Percentiles rank a stretch among this genome's conserved stretches.
Conservation (phyloP, 176 grass and related monocot species). For the Bonia amplexicaulis region DNA sequence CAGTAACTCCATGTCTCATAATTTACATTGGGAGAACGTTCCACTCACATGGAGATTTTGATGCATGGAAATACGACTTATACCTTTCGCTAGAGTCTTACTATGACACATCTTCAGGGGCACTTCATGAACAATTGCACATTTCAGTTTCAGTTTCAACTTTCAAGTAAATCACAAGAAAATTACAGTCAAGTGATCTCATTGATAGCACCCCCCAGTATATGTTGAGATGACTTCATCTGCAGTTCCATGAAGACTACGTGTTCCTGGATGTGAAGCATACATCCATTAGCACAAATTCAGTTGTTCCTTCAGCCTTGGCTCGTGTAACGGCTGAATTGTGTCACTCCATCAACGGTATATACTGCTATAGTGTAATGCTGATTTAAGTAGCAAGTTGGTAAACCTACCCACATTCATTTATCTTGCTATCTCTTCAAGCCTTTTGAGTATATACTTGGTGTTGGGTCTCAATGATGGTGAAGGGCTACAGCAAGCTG, state of each 20-base stretch:
- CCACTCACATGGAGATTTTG: not conserved
- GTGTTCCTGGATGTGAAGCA: not conserved
- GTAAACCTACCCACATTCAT: not conserved
- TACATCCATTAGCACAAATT: not conserved
- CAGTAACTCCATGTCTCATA: not conserved
- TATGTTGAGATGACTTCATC: not conserved
- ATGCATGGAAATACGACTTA: not conserved
- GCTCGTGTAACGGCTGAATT: not conserved
- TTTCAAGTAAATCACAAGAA: not conserved
- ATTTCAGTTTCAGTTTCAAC: not conserved
- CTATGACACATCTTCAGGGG: not conserved
- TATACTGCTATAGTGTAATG: not conserved
- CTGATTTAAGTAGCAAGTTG: slow-evolving; percentile 10
- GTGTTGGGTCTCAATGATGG: slow-evolving; percentile 63
- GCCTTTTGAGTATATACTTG: slow-evolving; percentile 51
- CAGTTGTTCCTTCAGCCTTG: not conserved
- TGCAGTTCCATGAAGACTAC: slow-evolving; percentile 1
- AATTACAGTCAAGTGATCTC: not conserved
- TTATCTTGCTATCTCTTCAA: slow-evolving; percentile 55
- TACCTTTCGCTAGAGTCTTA: not conserved
- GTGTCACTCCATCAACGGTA: not conserved
- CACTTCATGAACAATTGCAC: not conserved
- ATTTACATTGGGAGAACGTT: not conserved
- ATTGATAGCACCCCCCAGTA: not conserved
- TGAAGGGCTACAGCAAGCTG: slow-evolving; percentile 66